Base-by-base conservation (phyloP, 345 rosid genomes). In the Microcos paniculata region DNA sequence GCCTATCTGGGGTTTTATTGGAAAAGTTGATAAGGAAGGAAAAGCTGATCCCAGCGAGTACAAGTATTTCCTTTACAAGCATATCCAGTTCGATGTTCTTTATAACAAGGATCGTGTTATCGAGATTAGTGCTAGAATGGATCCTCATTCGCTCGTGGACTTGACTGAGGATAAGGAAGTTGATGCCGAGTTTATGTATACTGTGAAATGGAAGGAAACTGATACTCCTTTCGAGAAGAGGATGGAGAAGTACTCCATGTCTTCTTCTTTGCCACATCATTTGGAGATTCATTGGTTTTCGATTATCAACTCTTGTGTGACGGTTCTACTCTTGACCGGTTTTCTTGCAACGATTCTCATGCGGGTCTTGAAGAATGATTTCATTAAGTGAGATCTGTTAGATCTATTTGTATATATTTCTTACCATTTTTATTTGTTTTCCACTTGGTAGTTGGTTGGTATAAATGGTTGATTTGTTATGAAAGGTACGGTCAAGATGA, bases 271-370 rank as follows among this genome's bases (percentile, higher is more conserved):
- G 80, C 97, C 98, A 0, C 98, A 89, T 86, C 97, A 93, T 70
- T 85, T 93, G 89, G 95, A 93, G 80, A 91, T 93, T 62, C 98
- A 93, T 76, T 93, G 98, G 98, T 93, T 93, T 85, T 91, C 95
- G 0, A 93, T 93, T 69, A 91, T 93, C 11, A 91, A 93, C 80
- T 91, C 98, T 0, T 93, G 98, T 58, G 98, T 93, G 63, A 93
- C 98, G 3, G 98, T 93, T 77, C 92, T 93, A 18, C 94, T 93
- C 38, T 79, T 93, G 86, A 93, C 97, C 48, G 98, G 98, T 35
- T 93, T 93, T 80, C 93, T 93, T 48, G 98, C 98, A 4, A 91
- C 98, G 0, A 93, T 93, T 83, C 89, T 93, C 78, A 90, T 93
- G 97, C 90, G 97, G 1, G 98, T 93, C 30, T 83, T 93, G 69